Evolutionary conservation across 305 asterid genomes (phyloP), one percentile per base, ranked within the genome.

Genomic region (Fraxinus sp.): DNA sequence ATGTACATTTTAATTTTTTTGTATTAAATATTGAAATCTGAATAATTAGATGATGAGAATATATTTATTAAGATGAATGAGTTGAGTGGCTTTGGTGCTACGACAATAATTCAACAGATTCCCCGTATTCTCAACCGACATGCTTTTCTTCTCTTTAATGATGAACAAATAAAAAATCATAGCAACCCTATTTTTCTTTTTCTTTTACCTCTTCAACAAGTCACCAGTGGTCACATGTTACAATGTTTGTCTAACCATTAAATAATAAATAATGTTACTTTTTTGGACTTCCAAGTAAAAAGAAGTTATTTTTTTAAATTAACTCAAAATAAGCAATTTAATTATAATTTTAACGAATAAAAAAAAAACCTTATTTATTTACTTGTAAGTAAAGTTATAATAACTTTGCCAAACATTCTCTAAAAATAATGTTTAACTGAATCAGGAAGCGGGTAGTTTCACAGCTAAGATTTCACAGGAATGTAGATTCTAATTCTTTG

Each of bases 81-180:
- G 36, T 71, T 71, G 76, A 71, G 43, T 30, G 46, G 43, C 76
- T 71, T 71, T 71, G 76, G 26, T 71, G 41, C 76, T 33, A 71
- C 41, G 76, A 71, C 76, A 71, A 71, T 30, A 33, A 32, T 71
- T 71, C 76, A 71, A 71, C 43, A 71, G 24, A 30, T 71, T 71
- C 76, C 76, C 39, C 33, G 0, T 32, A 71, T 71, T 82, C 83
- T 32, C 80, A 46, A 26, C 85, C 82, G 76, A 84, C 84, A 82
- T 78, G 79, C 82, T 83, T 79, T 85, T 80, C 84, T 85, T 28
- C 83, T 75, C 77, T 81, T n/a, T 72, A 35, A 82, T 75, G 59
- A 59, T 74, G 59, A 46, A 83, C 82, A 26, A 64, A 37, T 76
- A 33, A 52, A 68, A 77, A 35, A 78, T 81, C 3, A 77, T 41